phyloP scores from a whole-genome alignment of 1,284 basidiomycete genomes.

The Leccinum colubrinum region DNA sequence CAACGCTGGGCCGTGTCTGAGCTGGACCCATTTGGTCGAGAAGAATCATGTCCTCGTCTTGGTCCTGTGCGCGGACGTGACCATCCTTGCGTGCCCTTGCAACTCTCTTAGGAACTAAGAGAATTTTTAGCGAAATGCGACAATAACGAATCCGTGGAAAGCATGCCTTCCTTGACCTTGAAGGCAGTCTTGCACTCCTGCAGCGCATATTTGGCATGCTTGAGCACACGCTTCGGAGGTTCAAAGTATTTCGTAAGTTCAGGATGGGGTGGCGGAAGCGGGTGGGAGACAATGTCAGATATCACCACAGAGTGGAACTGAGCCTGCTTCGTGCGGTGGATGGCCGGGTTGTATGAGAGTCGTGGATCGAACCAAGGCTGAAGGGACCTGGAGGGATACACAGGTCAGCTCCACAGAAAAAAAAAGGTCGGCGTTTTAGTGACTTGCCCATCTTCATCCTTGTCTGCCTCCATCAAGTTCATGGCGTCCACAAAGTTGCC shows the following conservation, averaged over 20 bases:
- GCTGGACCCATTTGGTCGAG: slow-evolving; percentile 49
- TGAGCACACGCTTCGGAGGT: slow-evolving; percentile 67
- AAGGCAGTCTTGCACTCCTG: slow-evolving; percentile 65
- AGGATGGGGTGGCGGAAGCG: slow-evolving; percentile 82
- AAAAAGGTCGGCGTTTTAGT: not conserved
- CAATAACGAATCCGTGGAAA: not conserved
- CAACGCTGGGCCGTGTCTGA: slow-evolving; percentile 13
- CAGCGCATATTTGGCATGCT: slow-evolving; percentile 53
- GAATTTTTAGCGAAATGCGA: slow-evolving; percentile 6
- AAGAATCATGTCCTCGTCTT: slow-evolving; percentile 62
- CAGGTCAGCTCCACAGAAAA: slow-evolving; percentile 3
- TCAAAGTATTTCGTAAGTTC: slow-evolving; percentile 83
- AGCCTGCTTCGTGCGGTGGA: slow-evolving; percentile 91
- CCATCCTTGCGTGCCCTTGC: slow-evolving; percentile 52
- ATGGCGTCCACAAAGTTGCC: slow-evolving; percentile 82
- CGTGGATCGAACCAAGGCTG: slow-evolving; percentile 77
- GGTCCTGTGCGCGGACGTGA: slow-evolving; percentile 57
- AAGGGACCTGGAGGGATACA: slow-evolving; percentile 43
- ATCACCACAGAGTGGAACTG: slow-evolving; percentile 85
- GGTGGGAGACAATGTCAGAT: slow-evolving; percentile 67
- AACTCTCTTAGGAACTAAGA: slow-evolving; percentile 58
- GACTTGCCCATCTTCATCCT: slow-evolving; percentile 67
- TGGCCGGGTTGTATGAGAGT: slow-evolving; percentile 83
- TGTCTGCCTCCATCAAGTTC: slow-evolving; percentile 78
- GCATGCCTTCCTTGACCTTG: slow-evolving; percentile 71